Base-by-base conservation (phyloP, 768 basidiomycete species). In the Ramaria rubella region DNA sequence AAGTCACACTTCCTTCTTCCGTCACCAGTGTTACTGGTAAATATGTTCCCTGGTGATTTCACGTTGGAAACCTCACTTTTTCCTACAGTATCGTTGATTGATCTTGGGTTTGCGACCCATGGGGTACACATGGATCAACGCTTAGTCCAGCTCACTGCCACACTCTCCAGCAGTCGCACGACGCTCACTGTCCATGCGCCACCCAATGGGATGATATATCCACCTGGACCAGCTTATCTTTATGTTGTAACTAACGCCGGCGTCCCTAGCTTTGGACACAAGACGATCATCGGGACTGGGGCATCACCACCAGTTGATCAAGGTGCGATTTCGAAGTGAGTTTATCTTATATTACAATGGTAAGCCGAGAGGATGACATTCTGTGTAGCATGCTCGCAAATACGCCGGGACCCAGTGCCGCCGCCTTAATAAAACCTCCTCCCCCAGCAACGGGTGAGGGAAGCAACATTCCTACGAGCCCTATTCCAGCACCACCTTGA, bases 211-310 rank as follows among this genome's bases (percentile, higher is more conserved):
- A 38, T 21, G 9, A 45, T 62, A 38, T 62, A 60, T 40, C 61
- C 61, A 3, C 61, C 61, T 17, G 61, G 61, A 9, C 59, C 60
- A 26, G 61, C 24, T 7, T 62, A 60, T n/a, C 45, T 56, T 4
- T 67, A 55, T 26, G 49, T 62, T 3, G 70, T 74, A 9, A 74
- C 72, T 11, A 68, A 71, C 51, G 63, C 64, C 34, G 74, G 75
- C 29, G 67, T 64, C 5, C 70, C 68, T 30, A 69, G 68, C 52
- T 61, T 65, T 49, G 68, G 68, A 15, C 58, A 64, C 26, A 64
- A 69, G 45, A 65, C 69, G 0, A 64, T 76, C 62, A 65, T 76
- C 40, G 76, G 75, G 8, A 72, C 68, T 33, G 75, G 75, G 17
- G 60, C 57, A 15, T 59, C 69, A 0, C 74, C 73, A 0, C 73